These are phyloP conservation scores for Mycosphaerella arachidis DNA, from an alignment of 2,329 filamentous ascomycete species.

Conservation along the genomic window DNA sequence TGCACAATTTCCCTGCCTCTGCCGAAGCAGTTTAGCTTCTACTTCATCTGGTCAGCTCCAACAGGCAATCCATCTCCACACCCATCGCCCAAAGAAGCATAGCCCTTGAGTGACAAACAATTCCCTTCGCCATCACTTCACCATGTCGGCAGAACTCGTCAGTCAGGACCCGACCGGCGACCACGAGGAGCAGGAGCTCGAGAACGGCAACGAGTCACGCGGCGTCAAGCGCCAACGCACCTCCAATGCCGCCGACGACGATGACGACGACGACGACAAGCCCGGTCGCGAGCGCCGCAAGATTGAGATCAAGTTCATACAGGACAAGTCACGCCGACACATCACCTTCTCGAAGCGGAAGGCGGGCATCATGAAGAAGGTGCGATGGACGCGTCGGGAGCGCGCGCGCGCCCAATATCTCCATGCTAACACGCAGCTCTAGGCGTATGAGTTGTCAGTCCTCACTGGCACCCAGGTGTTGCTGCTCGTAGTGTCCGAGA, in stretches of 20 bases:
- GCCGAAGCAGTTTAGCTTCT: constrained; percentile 4
- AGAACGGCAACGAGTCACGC: constrained; percentile 71
- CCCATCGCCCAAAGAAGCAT: constrained; percentile 8
- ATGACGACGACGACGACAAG: constrained; percentile 98
- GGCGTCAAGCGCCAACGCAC: constrained; percentile 86
- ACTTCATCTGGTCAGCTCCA: constrained; percentile 6
- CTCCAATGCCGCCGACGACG: constrained; percentile 67
- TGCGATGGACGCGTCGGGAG: constrained; percentile 38
- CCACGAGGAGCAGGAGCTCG: constrained; percentile 49
- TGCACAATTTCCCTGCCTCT: not conserved
- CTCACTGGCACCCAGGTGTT: constrained; percentile 97
- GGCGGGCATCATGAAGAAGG: constrained; percentile 99
- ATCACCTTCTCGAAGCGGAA: constrained; percentile 99
- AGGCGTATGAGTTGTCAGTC: constrained; percentile 97
- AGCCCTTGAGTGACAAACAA: constrained; percentile 3
- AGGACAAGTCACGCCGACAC: constrained; percentile 98
- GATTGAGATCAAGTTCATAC: constrained; percentile 99
- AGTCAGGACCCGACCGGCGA: constrained; percentile 21
- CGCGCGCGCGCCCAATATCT: not conserved
- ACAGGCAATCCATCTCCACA: constrained; percentile 9
- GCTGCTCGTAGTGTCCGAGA: constrained; percentile 93
- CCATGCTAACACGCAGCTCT: constrained; percentile 17
- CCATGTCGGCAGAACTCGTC: constrained; percentile 10
- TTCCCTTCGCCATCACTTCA: not conserved
- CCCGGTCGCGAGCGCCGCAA: constrained; percentile 95